Base-by-base conservation (phyloP, 2,329 filamentous ascomycete species). In the Fusarium nygamai region DNA sequence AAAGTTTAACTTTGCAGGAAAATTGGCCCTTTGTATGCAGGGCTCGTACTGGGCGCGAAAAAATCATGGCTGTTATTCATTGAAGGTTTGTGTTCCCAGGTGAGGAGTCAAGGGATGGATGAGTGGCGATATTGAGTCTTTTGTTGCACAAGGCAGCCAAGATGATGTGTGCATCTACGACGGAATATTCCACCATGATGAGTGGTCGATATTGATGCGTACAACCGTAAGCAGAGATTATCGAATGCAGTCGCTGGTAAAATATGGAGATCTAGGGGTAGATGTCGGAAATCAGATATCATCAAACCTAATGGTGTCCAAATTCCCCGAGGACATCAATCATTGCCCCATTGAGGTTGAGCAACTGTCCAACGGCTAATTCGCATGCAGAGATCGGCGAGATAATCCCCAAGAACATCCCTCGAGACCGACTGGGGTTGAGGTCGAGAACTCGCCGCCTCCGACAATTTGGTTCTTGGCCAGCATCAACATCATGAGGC, bases 371-470 rank as follows among this genome's bases (percentile, higher is more conserved):
- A 74, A 53, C 68, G 63, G 67, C 64, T 66, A 59, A 65, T 72
- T 50, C 72, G 64, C 68, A 72, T 72, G 34, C 38, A 48, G 57
- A 22, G 72, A 74, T 74, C 72, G 46, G 33, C 72, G 53, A 53
- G 31, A 46, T 43, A 29, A 60, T 63, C 43, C 29, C 72, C 64
- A 53, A 65, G 58, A 66, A 47, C 34, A 72, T 72, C 43, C 44
- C 51, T 58, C 22, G 34, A 71, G 47, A 56, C 38, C 29, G 33
- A 44, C 69, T 61, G 51, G 38, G 71, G 57, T n/a, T 31, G 62
- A 64, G 57, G 65, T 72, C 63, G 54, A 74, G 56, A 74, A 68
- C 60, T 64, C 53, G 71, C 61, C 64, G 56, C 34, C 61, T 59
- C 64, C 60, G 61, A 61, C 38, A 41, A 43, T 16, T 27, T n/a